Percentiles rank a stretch among this genome's conserved stretches.
These are phyloP conservation scores for Vaccinium darrowii DNA, from an alignment of 148 eudicot species.

Conservation along the genomic window DNA sequence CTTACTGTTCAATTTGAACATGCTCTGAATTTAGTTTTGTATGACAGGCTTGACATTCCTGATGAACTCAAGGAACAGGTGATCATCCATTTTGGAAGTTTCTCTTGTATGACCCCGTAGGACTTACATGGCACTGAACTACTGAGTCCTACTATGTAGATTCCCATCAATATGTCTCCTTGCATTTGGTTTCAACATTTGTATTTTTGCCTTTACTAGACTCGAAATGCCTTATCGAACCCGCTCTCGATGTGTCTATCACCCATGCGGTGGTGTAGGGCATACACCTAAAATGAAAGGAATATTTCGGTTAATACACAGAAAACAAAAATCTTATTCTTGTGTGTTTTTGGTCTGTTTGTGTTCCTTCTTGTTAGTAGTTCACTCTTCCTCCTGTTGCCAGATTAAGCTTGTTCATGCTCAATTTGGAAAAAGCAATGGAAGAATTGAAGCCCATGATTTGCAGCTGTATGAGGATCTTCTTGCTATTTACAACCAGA, in stretches of 20 bases:
- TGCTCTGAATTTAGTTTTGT: conserved; percentile 4
- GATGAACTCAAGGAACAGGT: conserved; percentile 19
- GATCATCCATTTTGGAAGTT: neutral
- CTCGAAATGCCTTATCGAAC: neutral
- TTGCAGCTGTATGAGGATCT: conserved; percentile 12
- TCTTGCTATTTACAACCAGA: conserved; percentile 2
- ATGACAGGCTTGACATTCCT: conserved; percentile 11
- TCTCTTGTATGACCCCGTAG: neutral
- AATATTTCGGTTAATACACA: neutral
- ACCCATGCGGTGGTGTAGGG: neutral
- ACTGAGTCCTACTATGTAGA: neutral
- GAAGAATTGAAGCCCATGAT: neutral
- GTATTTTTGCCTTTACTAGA: neutral
- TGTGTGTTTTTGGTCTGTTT: neutral
- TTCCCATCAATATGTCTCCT: neutral
- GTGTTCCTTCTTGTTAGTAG: neutral
- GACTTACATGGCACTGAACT: neutral
- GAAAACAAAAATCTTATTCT: neutral
- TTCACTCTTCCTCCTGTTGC: conserved; percentile 6
- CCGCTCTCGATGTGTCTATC: neutral
- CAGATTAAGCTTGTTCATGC: conserved; percentile 14
- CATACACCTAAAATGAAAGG: too few species aligned
- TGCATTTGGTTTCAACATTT: too few species aligned
- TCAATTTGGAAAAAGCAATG: conserved; percentile 16
- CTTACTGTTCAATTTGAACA: conserved; percentile 13